Evolutionary conservation across 2,329 filamentous ascomycete genomes (phyloP), one percentile per base, ranked within the genome.

Genomic region (Huntiella moniliformis): DNA sequence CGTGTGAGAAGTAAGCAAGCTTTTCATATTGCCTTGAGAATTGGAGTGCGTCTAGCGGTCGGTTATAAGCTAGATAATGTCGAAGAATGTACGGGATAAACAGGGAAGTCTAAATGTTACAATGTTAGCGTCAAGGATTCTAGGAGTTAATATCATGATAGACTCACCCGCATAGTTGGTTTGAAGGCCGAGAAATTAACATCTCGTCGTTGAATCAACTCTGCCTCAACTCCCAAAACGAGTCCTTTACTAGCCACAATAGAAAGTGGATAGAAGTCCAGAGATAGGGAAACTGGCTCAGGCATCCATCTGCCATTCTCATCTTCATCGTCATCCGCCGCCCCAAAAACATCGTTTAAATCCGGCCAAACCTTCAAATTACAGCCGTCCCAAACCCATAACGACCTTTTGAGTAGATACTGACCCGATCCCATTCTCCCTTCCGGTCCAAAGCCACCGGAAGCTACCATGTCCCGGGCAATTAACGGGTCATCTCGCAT

Each of bases 211-310:
- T 96, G 88, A n/a, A 93, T 78, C 50, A 96, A 67, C 54, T 96
- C 91, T 0, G 87, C 79, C 58, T 98, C 91, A 10, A 96, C 76
- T 0, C 91, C 91, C 43, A 96, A 69, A 2, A 95, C 68, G 49
- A 96, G 84, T 1, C 84, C 88, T 59, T 95, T 95, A 49, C 78
- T 79, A n/a, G 94, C 65, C 4, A 95, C 65, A 2, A 88, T 74
- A 1, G 87, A 93, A 11, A 96, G 65, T 0, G 91, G 91, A 56
- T 96, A 96, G 60, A 96, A 98, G 60, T 98, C 91, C n/a, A 93
- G 68, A 0, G 81, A 73, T 46, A 96, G 75, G 17, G 79, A 74
- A 8, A 94, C 78, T 2, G 83, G 74, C 6, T 73, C 68, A 2
- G 83, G 80, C 3, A 92, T 61, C 44, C 92, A 83, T 51, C 77